Percentiles rank a stretch among this genome's conserved stretches.
These are phyloP conservation scores for Dryas drummondii DNA, from an alignment of 306 rosid genomes.

Conservation along the genomic window DNA sequence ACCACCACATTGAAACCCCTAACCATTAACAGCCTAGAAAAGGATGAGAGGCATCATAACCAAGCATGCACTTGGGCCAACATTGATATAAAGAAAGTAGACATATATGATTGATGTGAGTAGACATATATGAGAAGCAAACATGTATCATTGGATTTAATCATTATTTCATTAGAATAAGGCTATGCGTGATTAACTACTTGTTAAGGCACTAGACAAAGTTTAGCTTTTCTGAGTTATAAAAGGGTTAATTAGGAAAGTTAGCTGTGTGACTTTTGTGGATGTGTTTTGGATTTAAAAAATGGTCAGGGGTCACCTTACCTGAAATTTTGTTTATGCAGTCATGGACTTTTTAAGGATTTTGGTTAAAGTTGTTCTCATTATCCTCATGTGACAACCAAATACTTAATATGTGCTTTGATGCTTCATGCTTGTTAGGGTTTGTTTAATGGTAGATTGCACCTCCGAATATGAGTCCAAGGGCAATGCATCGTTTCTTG, in stretches of 20 bases:
- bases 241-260: constrained; percentile 37
- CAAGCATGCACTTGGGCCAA: constrained; percentile 60
- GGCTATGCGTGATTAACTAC: constrained; percentile 30
- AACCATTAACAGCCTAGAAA: constrained; percentile 42
- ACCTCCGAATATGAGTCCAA: constrained; percentile 9
- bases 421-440: constrained; percentile 20
- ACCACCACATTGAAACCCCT: constrained; percentile 49
- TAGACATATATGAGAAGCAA: constrained; percentile 54
- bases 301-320: constrained; percentile 26
- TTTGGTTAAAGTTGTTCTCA: constrained; percentile 43
- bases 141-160: constrained; percentile 40
- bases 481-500: constrained; percentile 19
- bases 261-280: constrained; percentile 31
- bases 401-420: constrained; percentile 19
- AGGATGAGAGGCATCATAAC: constrained; percentile 40
- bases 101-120: constrained; percentile 69
- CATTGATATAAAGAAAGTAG: constrained; percentile 49
- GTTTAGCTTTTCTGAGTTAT: constrained; percentile 30
- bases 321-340: constrained; percentile 16
- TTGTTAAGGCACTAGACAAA: constrained; percentile 34
- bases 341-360: constrained; percentile 25
- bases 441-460: constrained; percentile 11
- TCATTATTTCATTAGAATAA: constrained; percentile 45
- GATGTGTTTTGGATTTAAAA: constrained; percentile 10
- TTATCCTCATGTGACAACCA: constrained; percentile 57